Evolutionary conservation across 2,329 filamentous ascomycete genomes (phyloP).

Genomic region (Elsinoe necatrix): DNA sequence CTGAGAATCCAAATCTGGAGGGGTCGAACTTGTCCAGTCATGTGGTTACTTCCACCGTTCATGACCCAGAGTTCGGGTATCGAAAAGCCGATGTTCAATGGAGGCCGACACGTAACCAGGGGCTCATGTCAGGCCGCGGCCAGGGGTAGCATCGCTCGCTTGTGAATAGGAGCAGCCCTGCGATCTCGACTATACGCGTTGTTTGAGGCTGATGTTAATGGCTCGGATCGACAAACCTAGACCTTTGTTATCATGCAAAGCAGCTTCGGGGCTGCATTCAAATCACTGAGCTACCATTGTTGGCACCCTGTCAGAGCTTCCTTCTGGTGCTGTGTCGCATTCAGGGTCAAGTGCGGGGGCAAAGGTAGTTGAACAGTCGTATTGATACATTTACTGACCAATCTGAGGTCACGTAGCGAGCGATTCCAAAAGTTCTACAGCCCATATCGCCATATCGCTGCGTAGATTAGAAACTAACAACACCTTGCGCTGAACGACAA

Average conservation of each 20-base stretch:
- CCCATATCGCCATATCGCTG: neutral
- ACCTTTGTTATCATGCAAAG: neutral
- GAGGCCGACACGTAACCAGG: neutral
- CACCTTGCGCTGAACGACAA: neutral
- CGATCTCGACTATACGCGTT: neutral
- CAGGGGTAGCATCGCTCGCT: neutral
- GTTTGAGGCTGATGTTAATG: neutral
- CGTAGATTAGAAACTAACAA: conserved; percentile 1
- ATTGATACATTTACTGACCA: conserved; percentile 3
- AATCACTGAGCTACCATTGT: neutral
- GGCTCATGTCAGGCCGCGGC: neutral
- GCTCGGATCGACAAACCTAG: conserved; percentile 1
- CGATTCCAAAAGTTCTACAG: neutral
- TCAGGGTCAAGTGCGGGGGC: neutral
- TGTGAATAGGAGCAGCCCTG: neutral
- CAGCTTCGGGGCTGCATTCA: neutral
- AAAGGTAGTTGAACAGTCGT: neutral
- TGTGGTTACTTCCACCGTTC: neutral
- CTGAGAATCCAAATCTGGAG: neutral
- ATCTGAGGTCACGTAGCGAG: conserved; percentile 1
- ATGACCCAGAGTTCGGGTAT: neutral
- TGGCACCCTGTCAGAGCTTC: neutral
- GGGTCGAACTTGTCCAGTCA: neutral
- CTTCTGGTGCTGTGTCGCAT: neutral
- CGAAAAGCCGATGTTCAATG: neutral